Base-by-base conservation (phyloP, 768 basidiomycete species). In the Gelatoporia subvermispora region DNA sequence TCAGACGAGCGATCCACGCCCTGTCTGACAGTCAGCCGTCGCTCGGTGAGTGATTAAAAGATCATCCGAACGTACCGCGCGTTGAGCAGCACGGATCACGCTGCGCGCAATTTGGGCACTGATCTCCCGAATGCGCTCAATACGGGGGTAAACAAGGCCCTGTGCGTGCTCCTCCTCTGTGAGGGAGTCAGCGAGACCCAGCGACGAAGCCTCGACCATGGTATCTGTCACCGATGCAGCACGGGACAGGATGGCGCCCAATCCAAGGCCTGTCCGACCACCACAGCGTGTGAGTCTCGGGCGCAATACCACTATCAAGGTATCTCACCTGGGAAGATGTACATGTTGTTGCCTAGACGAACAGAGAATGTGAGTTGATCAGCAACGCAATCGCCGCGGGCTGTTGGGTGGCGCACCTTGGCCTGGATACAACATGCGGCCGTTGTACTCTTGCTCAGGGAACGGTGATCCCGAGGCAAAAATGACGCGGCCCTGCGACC, bases 381-480 rank as follows among this genome's bases (percentile, higher is more conserved):
- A 41, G 41, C 13, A 31, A 31, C 28, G 5, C 7, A 13, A 5
- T 5, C 28, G 22, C 15, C n/a, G 23, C 22, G 20, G 8, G 20
- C 22, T 5, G n/a, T 39, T 8, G 1, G 24, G 45, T 8, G 45
- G 38, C 50, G 3, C 34, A 52, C 55, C 93, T 68, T 96, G 94
- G 20, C 90, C 89, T 2, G 93, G 83, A 54, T 84, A 82, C 55
- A 84, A 69, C 28, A 55, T 73, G 45, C 69, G 71, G 24, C 81
- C 82, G 31, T 74, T 65, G 68, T 73, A 85, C 48, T 67, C 58
- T 54, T 83, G 73, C 40, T 76, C 72, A 13, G 79, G 76, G 78
- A 93, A 96, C 3, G 93, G 93, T 25, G 86, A 88, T 3, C 93
- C 93, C 35, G 82, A 85, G 0, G 94, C 93, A 61, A 93, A 96